A percentile compares a stretch with the other conserved stretches of the same genome.
phyloP scores from a whole-genome alignment of 805 yeast species.

The Pichia thaimueangensis region DNA sequence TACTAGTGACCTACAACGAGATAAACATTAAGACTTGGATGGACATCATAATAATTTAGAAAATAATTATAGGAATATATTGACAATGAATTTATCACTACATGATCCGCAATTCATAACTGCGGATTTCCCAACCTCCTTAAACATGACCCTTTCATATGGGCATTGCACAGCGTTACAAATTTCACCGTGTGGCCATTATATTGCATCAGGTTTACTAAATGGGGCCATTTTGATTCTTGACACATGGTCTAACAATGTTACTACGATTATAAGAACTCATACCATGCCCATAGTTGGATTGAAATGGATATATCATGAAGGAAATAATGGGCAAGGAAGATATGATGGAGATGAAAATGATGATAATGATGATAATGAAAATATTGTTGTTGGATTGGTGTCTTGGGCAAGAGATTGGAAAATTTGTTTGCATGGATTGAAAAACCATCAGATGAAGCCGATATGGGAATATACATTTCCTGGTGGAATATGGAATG shows the following conservation, averaged over 20 bases:
- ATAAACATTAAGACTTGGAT: no score
- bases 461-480: constrained; percentile 8
- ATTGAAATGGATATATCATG: constrained; percentile 48
- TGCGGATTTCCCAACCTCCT: constrained; percentile 83
- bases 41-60: no score
- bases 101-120: constrained; percentile 89
- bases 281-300: constrained; percentile 74
- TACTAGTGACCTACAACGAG: no score
- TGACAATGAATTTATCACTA: constrained; percentile 65
- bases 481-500: constrained; percentile 13
- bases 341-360: constrained; percentile 23
- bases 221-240: constrained; percentile 71
- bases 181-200: constrained; percentile 74
- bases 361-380: constrained; percentile 33
- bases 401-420: constrained; percentile 76
- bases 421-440: constrained; percentile 77
- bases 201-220: constrained; percentile 71
- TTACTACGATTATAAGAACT: constrained; percentile 50
- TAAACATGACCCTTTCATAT: constrained; percentile 62
- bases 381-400: constrained; percentile 37
- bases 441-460: constrained; percentile 36
- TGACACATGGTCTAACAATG: constrained; percentile 63
- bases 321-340: constrained; percentile 28
- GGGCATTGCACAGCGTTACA: constrained; percentile 63
- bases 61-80: no score